These are phyloP conservation scores for Phytophthora constricta DNA, from an alignment of 352 stramenopile species.

Conservation along the genomic window DNA sequence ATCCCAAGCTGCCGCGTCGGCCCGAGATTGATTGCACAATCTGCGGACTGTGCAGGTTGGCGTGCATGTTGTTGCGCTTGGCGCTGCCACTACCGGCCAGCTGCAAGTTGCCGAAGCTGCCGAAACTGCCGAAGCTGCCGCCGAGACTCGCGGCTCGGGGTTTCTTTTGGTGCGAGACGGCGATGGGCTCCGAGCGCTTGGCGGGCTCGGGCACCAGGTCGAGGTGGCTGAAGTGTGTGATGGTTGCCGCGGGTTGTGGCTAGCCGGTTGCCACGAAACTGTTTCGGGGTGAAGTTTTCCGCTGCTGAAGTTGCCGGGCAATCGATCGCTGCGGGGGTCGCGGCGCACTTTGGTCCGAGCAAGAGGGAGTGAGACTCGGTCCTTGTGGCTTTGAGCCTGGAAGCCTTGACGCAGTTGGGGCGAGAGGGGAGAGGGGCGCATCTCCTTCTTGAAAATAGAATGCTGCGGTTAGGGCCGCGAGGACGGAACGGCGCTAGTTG, in stretches of 20 bases:
- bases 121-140: slow-evolving; percentile 14
- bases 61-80: slow-evolving; percentile 30
- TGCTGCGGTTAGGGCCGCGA: neutral
- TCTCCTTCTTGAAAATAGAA: neutral
- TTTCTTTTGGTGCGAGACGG: slow-evolving; percentile 27
- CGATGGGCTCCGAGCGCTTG: slow-evolving; percentile 28
- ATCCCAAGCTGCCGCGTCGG: slow-evolving; percentile 25
- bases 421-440: neutral
- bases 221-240: slow-evolving; percentile 18
- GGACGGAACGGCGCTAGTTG: neutral
- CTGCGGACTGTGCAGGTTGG: slow-evolving; percentile 27
- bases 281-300: too few relatives aligned
- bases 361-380: slow-evolving; percentile 1
- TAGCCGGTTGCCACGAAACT: too few relatives aligned
- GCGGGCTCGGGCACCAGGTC: slow-evolving; percentile 15
- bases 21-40: slow-evolving; percentile 9
- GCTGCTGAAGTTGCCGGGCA: too few relatives aligned
- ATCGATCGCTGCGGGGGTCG: too few relatives aligned
- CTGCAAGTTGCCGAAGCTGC: slow-evolving; percentile 35
- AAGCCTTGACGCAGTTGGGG: neutral
- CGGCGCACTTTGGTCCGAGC: neutral
- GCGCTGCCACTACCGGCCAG: slow-evolving; percentile 14
- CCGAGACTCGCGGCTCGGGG: slow-evolving; percentile 24
- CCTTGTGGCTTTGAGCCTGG: neutral
- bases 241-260: slow-evolving; percentile 17